Percentiles rank a stretch among this genome's conserved stretches.
phyloP scores from a whole-genome alignment of 345 rosid species.

The Theobroma cacao region DNA sequence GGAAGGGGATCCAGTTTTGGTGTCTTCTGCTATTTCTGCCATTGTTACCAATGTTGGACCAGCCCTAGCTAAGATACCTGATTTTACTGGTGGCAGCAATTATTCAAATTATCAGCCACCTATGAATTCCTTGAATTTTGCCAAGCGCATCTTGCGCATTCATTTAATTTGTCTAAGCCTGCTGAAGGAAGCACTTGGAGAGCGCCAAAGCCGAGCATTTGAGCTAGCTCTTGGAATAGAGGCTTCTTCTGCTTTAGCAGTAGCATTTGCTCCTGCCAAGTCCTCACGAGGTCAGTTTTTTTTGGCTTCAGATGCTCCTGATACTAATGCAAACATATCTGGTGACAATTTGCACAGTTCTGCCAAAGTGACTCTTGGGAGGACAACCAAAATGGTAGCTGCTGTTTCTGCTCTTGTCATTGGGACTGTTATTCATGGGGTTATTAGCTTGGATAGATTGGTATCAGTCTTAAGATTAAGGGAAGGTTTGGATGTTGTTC shows the following conservation, averaged over 20 bases:
- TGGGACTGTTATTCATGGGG: conserved; percentile 86
- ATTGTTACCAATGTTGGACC: conserved; percentile 70
- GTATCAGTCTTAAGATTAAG: conserved; percentile 76
- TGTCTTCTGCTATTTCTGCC: conserved; percentile 89
- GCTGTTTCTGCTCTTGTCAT: conserved; percentile 84
- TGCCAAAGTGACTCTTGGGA: conserved; percentile 41
- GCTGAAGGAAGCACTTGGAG: conserved; percentile 94
- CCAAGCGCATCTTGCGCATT: conserved; percentile 70
- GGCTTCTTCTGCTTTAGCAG: conserved; percentile 74
- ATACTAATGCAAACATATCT: conserved; percentile 45
- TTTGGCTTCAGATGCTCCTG: conserved; percentile 68
- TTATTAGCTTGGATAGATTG: conserved; percentile 91
- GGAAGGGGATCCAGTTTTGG: conserved; percentile 96
- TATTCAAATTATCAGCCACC: conserved; percentile 50
- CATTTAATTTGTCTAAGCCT: conserved; percentile 78
- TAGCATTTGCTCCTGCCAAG: conserved; percentile 66
- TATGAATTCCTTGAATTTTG: conserved; percentile 46
- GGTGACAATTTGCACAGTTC: conserved; percentile 47
- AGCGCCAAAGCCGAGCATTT: conserved; percentile 90
- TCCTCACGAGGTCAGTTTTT: conserved; percentile 81
- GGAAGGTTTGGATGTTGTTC: conserved; percentile 85
- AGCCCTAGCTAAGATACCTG: conserved; percentile 66
- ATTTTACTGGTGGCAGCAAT: conserved; percentile 48
- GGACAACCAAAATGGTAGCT: conserved; percentile 63
- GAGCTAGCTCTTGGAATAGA: conserved; percentile 97